Percentiles rank a stretch among this genome's conserved stretches.
Conservation (phyloP, 2,329 filamentous ascomycete genomes). For the Fusarium hainanense region DNA sequence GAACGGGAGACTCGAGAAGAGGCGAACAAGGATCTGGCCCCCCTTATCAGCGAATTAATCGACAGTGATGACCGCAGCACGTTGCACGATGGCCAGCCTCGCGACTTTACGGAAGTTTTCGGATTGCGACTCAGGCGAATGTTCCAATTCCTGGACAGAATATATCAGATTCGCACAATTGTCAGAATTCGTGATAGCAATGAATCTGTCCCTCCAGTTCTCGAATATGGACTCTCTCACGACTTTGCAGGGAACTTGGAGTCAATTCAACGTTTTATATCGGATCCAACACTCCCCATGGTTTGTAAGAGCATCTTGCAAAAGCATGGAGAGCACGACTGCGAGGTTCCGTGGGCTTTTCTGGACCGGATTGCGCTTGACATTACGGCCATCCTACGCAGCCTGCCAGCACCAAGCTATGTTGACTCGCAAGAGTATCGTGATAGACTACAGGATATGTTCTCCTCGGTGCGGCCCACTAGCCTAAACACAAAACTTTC, state of each 20-base stretch:
- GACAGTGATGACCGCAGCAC: conserved; percentile 38
- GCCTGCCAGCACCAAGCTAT: conserved; percentile 47
- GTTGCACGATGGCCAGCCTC: conserved; percentile 16
- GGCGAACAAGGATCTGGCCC: conserved; percentile 44
- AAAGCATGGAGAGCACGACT: conserved; percentile 9
- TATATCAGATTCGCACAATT: conserved; percentile 47
- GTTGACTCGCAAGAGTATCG: conserved; percentile 43
- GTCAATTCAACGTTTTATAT: conserved; percentile 43
- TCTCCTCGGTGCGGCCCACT: conserved; percentile 34
- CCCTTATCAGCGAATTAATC: conserved; percentile 37
- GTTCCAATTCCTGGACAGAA: conserved; percentile 36
- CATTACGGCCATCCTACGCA: conserved; percentile 45
- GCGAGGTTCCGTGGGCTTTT: conserved; percentile 40
- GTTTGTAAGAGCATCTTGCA: conserved; percentile 44
- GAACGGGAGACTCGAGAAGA: conserved; percentile 26
- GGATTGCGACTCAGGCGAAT: conserved; percentile 34
- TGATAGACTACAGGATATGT: conserved; percentile 37
- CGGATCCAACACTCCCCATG: conserved; percentile 41
- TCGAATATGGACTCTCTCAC: conserved; percentile 39
- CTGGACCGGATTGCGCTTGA: conserved; percentile 47
- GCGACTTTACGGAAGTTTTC: conserved; percentile 42
- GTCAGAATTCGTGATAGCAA: conserved; percentile 44
- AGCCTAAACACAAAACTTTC: conserved; percentile 27
- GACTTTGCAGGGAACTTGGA: conserved; percentile 30
- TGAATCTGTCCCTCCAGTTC: conserved; percentile 37